Base-by-base conservation (phyloP, 2,329 filamentous ascomycete species). In the Myriosclerotinia curreyana region DNA sequence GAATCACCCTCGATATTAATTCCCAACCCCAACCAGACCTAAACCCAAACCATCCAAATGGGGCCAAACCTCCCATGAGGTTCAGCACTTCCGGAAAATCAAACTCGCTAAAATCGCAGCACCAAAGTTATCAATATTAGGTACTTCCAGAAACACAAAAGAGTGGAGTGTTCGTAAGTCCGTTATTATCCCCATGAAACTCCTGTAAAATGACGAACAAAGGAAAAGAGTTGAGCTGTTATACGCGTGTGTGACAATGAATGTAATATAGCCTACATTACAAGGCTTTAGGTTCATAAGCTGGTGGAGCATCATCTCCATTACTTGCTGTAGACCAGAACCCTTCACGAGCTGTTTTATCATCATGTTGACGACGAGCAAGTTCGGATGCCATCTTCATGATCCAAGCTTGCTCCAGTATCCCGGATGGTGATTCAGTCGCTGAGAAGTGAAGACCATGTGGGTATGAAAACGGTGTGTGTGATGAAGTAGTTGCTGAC, bases 311-410 rank as follows among this genome's bases (percentile, higher is more conserved):
- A 54, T 85, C 82, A 66, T 86, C 82, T 61, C 79, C 77, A 28
- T 60, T 51, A 40, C 61, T 59, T 40, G 65, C 56, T 36, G 66
- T 66, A 44, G 69, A 67, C 82, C 82, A 84, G 60, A 82, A 78
- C 6, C 76, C 76, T 34, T 79, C 77, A 61, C 64, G 60, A 11
- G 67, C 64, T 62, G 81, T 79, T 77, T 96, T 95, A 77, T 96
- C 91, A 70, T 96, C 91, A 69, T 94, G 91, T 69, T 96, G 92
- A 64, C 91, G 89, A 59, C 87, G 82, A 44, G 92, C 92, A 71
- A 98, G 94, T 76, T 98, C 95, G 68, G 88, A 88, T 6, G 94
- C 93, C 85, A 99, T 95, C 79, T 96, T 95, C 79, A 89, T 86
- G 77, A 95, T 89, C 90, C 91, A 95, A 3, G 90, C 91, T 67